Conservation (phyloP, 352 stramenopile genomes). For the Phytophthora meadii region DNA sequence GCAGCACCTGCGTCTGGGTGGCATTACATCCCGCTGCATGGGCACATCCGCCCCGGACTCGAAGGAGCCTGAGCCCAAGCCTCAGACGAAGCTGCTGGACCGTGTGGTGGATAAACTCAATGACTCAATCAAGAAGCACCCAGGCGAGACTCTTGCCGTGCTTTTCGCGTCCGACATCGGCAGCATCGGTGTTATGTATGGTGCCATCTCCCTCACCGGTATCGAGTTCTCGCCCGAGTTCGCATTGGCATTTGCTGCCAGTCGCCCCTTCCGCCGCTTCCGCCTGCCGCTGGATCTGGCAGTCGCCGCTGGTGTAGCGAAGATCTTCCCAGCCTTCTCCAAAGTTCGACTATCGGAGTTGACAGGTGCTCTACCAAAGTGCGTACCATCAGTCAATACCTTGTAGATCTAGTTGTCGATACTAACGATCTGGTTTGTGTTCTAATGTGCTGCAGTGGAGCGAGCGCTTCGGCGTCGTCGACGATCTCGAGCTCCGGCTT, state of each 20-base stretch:
- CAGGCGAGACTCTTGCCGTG: conserved; percentile 75
- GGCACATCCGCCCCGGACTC: conserved; percentile 14
- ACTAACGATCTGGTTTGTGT: not conserved
- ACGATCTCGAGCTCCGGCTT: conserved; percentile 40
- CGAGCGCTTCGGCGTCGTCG: conserved; percentile 13
- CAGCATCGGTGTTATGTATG: conserved; percentile 83
- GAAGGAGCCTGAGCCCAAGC: conserved; percentile 3
- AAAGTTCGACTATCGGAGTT: conserved; percentile 78
- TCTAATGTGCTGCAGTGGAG: conserved; percentile 30
- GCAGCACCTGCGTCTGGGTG: conserved; percentile 9
- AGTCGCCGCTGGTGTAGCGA: conserved; percentile 67
- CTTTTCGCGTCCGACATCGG: conserved; percentile 85
- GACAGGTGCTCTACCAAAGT: conserved; percentile 64
- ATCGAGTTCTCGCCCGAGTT: conserved; percentile 88
- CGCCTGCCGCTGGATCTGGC: conserved; percentile 82
- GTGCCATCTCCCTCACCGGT: conserved; percentile 64
- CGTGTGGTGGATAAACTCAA: conserved; percentile 81
- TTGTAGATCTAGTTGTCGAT: too few species aligned
- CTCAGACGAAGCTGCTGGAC: conserved; percentile 52
- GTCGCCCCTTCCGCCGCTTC: conserved; percentile 82
- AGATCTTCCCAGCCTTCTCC: conserved; percentile 77
- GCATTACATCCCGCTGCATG: conserved; percentile 4
- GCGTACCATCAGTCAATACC: conserved; percentile 4
- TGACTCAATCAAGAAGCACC: conserved; percentile 73
- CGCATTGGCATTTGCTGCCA: conserved; percentile 83